Evolutionary conservation across 345 rosid genomes (phyloP), one percentile per base, ranked within the genome.

Genomic region (Diplotaxis tenuifolia): DNA sequence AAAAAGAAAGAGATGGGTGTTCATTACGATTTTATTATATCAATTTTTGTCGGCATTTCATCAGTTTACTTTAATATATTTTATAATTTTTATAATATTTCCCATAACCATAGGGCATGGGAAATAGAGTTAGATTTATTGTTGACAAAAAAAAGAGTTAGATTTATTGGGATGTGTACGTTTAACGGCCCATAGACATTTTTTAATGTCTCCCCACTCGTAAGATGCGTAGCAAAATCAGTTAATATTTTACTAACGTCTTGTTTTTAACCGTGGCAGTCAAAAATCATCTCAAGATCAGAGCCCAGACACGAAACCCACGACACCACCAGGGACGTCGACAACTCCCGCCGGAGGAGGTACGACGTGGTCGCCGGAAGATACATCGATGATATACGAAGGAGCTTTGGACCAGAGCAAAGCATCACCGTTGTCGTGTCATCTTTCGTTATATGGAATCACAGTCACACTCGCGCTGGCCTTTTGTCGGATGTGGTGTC

Each of bases 231-330:
- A 5, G 49, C 7, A 4, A 14, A 14, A n/a, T 6, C 7, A 34
- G 12, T 34, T 9, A 34, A 40, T 38, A 38, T 4, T 42, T 42
- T 5, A n/a, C 18, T 14, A 42, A 42, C 50, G 50, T 70, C 18
- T 11, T 70, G 27, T 10, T 36, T n/a, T 0, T 34, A 3, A 16
- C n/a, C 18, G 9, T 28, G 76, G 77, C 86, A 93, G 98, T 72
- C 90, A 87, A 64, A 93, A 93, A 78, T 79, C 96, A 29, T 83
- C 90, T 0, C 86, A 87, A 69, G 89, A 64, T 20, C 83, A 82
- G 52, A 78, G 49, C 62, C 28, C 69, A 10, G 69, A 78, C 2
- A 55, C 79, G 11, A 60, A 53, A 54, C 38, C 38, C 9, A 59
- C 70, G 11, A 27, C 71, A 18, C 58, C 72, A 31, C 16, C 72